A percentile compares a stretch with the other conserved stretches of the same genome.
phyloP scores from a whole-genome alignment of 163 green algal genomes.

The Prototheca stagnorum region DNA sequence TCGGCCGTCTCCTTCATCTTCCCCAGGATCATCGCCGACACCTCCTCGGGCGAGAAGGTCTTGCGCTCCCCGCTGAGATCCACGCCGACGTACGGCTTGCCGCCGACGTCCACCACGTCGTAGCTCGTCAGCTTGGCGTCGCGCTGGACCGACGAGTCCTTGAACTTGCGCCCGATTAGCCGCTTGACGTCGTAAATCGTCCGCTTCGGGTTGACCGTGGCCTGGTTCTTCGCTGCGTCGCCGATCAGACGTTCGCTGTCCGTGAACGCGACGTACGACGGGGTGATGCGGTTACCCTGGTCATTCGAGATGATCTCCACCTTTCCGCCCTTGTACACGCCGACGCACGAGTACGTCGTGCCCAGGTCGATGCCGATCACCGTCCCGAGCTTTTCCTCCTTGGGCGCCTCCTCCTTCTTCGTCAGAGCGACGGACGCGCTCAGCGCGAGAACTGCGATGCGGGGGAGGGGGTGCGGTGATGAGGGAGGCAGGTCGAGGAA shows the following conservation, averaged over 20 bases:
- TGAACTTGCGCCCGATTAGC: conserved; percentile 87
- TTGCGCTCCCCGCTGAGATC: conserved; percentile 40
- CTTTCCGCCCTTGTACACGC: conserved; percentile 91
- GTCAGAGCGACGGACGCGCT: background rate
- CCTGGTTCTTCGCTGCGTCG: conserved; percentile 80
- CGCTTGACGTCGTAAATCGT: conserved; percentile 97
- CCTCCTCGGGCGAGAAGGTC: conserved; percentile 85
- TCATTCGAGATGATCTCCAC: conserved; percentile 99
- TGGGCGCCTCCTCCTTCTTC: conserved; percentile 24
- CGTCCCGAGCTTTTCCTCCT: conserved; percentile 66
- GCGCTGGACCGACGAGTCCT: conserved; percentile 75
- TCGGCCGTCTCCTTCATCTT: conserved; percentile 51
- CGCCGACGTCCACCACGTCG: conserved; percentile 73
- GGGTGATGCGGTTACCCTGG: conserved; percentile 91
- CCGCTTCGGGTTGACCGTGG: conserved; percentile 70
- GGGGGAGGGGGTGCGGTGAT: background rate
- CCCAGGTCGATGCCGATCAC: conserved; percentile 90
- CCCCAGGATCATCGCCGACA: conserved; percentile 77
- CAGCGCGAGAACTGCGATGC: conserved; percentile 4
- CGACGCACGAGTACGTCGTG: conserved; percentile 87
- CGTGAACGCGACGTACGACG: conserved; percentile 96
- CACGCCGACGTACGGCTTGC: conserved; percentile 66
- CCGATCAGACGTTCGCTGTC: conserved; percentile 89
- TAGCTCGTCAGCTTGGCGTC: conserved; percentile 92
- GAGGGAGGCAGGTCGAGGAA: background rate